Evolutionary conservation across 495 filamentous ascomycete species (phyloP).

Genomic region (Aspergillus sclerotioniger): DNA sequence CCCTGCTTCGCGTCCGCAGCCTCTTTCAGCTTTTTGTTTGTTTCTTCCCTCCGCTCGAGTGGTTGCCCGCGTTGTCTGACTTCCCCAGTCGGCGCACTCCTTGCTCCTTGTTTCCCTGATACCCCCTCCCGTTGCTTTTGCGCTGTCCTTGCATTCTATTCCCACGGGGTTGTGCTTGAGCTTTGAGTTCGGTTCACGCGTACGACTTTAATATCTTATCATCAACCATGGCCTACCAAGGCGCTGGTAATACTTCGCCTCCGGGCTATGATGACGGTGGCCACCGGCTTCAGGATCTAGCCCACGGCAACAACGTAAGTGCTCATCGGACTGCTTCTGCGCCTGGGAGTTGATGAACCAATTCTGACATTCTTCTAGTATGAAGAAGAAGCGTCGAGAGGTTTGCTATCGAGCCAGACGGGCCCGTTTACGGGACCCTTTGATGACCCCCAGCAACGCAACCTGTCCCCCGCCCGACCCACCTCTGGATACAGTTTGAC

Average conservation of each 20-base stretch:
- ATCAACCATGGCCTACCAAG: constrained; percentile 54
- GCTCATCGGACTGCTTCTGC: constrained; percentile 3
- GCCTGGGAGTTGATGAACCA: not conserved
- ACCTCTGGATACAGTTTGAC: constrained; percentile 79
- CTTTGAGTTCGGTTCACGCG: constrained; percentile 13
- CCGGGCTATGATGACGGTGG: constrained; percentile 44
- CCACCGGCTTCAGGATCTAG: constrained; percentile 68
- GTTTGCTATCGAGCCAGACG: constrained; percentile 67
- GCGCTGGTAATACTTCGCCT: constrained; percentile 38
- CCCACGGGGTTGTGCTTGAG: constrained; percentile 11
- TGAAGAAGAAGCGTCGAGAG: constrained; percentile 74
- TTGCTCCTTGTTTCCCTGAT: constrained; percentile 28
- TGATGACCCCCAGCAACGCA: constrained; percentile 65
- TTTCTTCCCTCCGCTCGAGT: constrained; percentile 2
- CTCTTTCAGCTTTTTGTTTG: constrained; percentile 13
- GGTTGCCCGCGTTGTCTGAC: constrained; percentile 13
- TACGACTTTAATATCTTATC: constrained; percentile 16
- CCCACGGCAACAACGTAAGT: constrained; percentile 57
- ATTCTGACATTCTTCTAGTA: constrained; percentile 21
- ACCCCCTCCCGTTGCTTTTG: constrained; percentile 13
- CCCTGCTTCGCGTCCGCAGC: constrained; percentile 13
- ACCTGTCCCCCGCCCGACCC: constrained; percentile 52
- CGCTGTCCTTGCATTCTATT: constrained; percentile 20
- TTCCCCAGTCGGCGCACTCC: constrained; percentile 14
- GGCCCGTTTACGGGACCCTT: constrained; percentile 63